phyloP scores from a whole-genome alignment of 1,139 yeast species.

The Debaryomycetaceae sp. region DNA sequence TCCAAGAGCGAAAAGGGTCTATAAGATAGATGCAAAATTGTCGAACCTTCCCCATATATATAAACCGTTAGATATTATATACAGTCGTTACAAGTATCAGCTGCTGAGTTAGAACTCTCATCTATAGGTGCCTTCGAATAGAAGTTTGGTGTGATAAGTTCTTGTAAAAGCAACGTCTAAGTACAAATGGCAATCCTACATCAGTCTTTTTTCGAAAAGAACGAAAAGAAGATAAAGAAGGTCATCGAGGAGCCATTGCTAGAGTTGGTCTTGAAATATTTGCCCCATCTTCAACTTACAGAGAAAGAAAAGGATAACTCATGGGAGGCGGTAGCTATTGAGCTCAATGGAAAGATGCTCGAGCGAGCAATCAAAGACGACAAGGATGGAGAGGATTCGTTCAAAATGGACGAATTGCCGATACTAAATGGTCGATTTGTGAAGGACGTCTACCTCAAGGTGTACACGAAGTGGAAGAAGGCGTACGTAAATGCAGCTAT shows the following conservation, averaged over 20 bases:
- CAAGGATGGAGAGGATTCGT: conserved; percentile 2
- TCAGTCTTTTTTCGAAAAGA: conserved; percentile 24
- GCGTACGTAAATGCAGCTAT: not conserved
- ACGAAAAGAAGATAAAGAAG: conserved; percentile 22
- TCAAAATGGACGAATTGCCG: conserved; percentile 22
- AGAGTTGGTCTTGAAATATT: conserved; percentile 25
- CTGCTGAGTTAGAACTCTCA: no score
- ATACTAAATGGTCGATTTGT: conserved; percentile 28
- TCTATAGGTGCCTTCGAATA: no score
- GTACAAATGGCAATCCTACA: not conserved
- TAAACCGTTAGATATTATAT: not conserved
- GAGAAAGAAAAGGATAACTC: conserved; percentile 22
- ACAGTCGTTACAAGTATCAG: not conserved
- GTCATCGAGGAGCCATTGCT: conserved; percentile 27
- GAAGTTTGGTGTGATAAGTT: no score
- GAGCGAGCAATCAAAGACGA: conserved; percentile 7
- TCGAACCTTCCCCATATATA: not conserved
- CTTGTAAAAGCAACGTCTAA: no score
- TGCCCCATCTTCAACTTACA: conserved; percentile 33
- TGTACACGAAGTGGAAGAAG: conserved; percentile 3
- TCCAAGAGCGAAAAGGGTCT: conserved; percentile 34
- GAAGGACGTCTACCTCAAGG: conserved; percentile 20
- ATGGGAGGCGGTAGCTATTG: conserved; percentile 38
- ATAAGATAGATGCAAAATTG: conserved; percentile 2
- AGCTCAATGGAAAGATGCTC: conserved; percentile 22